Percentiles rank a stretch among this genome's conserved stretches.
Conservation (phyloP, 2,329 filamentous ascomycete species). For the Fusarium albosuccineum region DNA sequence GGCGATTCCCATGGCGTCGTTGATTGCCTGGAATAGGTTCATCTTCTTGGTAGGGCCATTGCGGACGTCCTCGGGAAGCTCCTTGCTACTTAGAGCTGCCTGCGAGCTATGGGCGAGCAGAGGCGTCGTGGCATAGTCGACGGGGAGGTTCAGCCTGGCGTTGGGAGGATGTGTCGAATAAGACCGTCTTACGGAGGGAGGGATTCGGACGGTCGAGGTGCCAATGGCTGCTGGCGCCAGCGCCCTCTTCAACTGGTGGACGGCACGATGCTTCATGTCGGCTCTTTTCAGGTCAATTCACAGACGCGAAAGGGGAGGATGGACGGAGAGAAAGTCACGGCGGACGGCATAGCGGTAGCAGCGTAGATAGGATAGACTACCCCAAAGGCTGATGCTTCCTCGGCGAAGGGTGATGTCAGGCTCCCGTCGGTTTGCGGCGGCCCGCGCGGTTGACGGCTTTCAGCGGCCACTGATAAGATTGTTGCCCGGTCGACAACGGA, state of each 20-base stretch:
- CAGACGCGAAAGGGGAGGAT: constrained; percentile 16
- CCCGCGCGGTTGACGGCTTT: constrained; percentile 49
- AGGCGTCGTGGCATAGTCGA: constrained; percentile 87
- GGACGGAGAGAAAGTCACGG: constrained; percentile 23
- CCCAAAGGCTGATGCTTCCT: constrained; percentile 44
- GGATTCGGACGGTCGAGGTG: constrained; percentile 31
- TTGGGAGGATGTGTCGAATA: constrained; percentile 71
- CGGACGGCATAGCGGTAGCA: constrained; percentile 30
- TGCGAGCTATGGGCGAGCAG: constrained; percentile 85
- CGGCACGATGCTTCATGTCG: constrained; percentile 52
- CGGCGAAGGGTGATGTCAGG: constrained; percentile 47
- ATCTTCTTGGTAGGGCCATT: constrained; percentile 83
- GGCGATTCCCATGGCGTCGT: constrained; percentile 86
- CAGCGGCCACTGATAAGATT: constrained; percentile 50
- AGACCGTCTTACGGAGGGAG: constrained; percentile 43
- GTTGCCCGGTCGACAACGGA: constrained; percentile 57
- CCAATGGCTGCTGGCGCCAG: constrained; percentile 37
- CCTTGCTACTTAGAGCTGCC: constrained; percentile 76
- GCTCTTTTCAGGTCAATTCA: constrained; percentile 11
- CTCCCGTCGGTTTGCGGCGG: constrained; percentile 55
- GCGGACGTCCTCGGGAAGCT: constrained; percentile 75
- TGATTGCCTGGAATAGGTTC: constrained; percentile 95
- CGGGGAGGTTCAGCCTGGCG: constrained; percentile 82
- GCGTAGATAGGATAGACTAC: constrained; percentile 40
- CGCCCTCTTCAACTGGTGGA: constrained; percentile 49